phyloP scores from a whole-genome alignment of 148 eudicot species.

The Rhododendron vialii region DNA sequence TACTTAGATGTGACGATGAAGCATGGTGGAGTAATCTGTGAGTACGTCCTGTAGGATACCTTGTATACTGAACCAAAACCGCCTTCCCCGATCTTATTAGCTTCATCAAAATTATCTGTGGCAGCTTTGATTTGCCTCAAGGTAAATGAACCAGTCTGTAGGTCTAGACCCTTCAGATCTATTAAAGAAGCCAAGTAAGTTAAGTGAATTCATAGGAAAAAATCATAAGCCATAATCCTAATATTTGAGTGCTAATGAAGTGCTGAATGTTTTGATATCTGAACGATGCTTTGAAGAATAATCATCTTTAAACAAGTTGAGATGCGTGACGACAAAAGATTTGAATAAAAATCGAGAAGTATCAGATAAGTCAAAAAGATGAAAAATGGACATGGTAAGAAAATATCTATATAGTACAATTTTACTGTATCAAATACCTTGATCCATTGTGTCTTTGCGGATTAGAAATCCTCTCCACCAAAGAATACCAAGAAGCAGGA shows the following conservation, averaged over 20 bases:
- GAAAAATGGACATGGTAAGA: not conserved
- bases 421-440: constrained; percentile 11
- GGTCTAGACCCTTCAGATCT: constrained; percentile 32
- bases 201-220: not conserved
- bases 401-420: not conserved
- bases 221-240: not conserved
- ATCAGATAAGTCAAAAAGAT: not conserved
- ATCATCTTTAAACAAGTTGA: not conserved
- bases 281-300: not conserved
- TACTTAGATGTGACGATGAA: not conserved
- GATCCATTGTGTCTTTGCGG: constrained; percentile 10
- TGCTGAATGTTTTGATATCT: not conserved
- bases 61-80: constrained; percentile 44
- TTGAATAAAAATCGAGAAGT: not conserved
- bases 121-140: constrained; percentile 37
- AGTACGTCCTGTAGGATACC: constrained; percentile 10
- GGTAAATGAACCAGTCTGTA: constrained; percentile 32
- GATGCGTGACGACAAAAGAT: not conserved
- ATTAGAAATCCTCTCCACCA: constrained; percentile 26
- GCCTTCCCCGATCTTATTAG: constrained; percentile 45
- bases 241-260: not conserved
- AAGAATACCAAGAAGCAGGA: constrained; percentile 23
- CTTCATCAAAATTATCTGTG: constrained; percentile 36
- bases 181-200: constrained; percentile 7
- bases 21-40: not conserved